These are phyloP conservation scores for Decorospora gaudefroyi DNA, from an alignment of 2,329 filamentous ascomycete species.

Conservation along the genomic window DNA sequence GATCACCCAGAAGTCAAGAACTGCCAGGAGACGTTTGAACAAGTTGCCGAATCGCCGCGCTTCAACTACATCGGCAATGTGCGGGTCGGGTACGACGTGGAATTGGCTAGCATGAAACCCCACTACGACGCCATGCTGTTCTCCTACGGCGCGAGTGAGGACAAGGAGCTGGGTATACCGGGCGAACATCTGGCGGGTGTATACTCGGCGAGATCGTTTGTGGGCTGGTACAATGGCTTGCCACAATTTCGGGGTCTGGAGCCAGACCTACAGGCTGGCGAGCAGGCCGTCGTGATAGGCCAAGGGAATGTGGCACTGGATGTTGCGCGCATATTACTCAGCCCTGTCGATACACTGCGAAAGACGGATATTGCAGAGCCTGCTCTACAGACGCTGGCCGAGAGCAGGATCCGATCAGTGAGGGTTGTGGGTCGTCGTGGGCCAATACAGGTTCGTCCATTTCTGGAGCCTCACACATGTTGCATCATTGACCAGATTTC, in stretches of 20 bases:
- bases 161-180: conserved; percentile 75
- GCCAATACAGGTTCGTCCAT: conserved; percentile 75
- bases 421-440: conserved; percentile 88
- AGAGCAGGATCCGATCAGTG: conserved; percentile 76
- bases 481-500: conserved; percentile 4
- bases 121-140: conserved; percentile 94
- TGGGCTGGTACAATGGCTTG: conserved; percentile 97
- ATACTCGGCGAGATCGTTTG: conserved; percentile 87
- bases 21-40: conserved; percentile 89
- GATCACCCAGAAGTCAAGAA: conserved; percentile 99
- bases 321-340: conserved; percentile 84
- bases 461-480: not conserved
- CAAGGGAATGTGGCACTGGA: conserved; percentile 97
- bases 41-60: conserved; percentile 77
- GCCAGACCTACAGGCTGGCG: conserved; percentile 74
- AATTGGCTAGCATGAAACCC: conserved; percentile 68
- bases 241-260: conserved; percentile 75
- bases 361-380: conserved; percentile 89
- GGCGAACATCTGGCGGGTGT: conserved; percentile 80
- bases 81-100: conserved; percentile 71
- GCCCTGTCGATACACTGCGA: conserved; percentile 71
- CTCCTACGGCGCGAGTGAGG: conserved; percentile 86
- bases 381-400: conserved; percentile 73
- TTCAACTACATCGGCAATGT: conserved; percentile 95
- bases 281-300: conserved; percentile 85